Base-by-base conservation (phyloP, 2,329 filamentous ascomycete species). In the Colletotrichum cereale region DNA sequence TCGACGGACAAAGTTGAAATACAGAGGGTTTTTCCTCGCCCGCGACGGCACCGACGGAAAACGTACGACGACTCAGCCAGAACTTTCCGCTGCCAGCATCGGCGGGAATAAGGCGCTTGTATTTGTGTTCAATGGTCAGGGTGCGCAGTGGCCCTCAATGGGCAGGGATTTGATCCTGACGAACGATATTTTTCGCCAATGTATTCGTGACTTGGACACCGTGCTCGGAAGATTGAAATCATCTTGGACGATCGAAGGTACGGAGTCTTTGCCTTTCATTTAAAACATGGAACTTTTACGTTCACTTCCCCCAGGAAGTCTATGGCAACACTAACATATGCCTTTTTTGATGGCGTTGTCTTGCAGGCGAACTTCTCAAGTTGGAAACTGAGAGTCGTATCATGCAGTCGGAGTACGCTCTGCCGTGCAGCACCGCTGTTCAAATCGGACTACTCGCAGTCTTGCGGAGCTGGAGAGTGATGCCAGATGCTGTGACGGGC, bases 151-250 rank as follows among this genome's bases (percentile, higher is more conserved):
- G 73, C 24, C 42, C 6, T 60, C 44, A 5, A 74, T 74, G 72
- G 72, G 72, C 3, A 48, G 34, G 16, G 58, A 36, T 24, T 56
- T 74, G 24, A 29, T 73, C 4, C 24, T 31, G 3, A 60, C 29
- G 26, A 34, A 57, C n/a, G 18, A 38, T 12, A 12, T 42, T 29
- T 75, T 74, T 53, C 36, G 26, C 2, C 50, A 53, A 8, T 56
- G 36, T 24, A 73, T 77, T 26, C 42, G 62, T 3, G 44, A 66
- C 36, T 64, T 75, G 1, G 75, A 75, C 21, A 44, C 55, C 7
- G 0, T 84, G 85, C 69, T 84, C 80, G 0, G 79, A 38, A 12
- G 10, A 38, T 38, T 38, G 36, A 26, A 14, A 26, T 75, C 10
- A 83, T n/a, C 47, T 50, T 50, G 47, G 47, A 50, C 47, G 12